Evolutionary conservation across 257 asterid genomes (phyloP).

Genomic region (Coffea canephora): DNA sequence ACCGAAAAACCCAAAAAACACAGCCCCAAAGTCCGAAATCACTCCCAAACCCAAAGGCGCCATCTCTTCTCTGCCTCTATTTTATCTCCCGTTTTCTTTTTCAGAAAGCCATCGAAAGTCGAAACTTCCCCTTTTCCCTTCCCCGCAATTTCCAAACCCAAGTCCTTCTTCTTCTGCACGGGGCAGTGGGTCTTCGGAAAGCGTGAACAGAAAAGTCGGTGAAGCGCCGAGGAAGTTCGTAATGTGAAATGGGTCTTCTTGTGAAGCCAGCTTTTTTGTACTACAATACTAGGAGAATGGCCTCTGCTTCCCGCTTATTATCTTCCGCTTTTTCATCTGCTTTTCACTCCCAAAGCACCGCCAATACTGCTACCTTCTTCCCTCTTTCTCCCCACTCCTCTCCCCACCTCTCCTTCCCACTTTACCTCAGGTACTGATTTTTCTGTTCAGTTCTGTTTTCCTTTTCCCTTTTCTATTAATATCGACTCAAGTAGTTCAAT

Average conservation of each 20-base stretch:
- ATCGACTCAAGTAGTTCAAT: too few relatives aligned
- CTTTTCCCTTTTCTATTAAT: too few relatives aligned
- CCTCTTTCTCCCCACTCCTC: conserved; percentile 5
- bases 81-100: too few relatives aligned
- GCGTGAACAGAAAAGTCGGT: neutral
- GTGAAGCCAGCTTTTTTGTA: conserved; percentile 21
- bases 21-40: too few relatives aligned
- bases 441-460: neutral
- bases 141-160: too few relatives aligned
- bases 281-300: conserved; percentile 12
- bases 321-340: conserved; percentile 23
- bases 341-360: conserved; percentile 11
- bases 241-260: conserved; percentile 7
- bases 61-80: too few relatives aligned
- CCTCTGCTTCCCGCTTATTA: conserved; percentile 23
- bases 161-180: too few relatives aligned
- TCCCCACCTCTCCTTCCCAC: conserved; percentile 6
- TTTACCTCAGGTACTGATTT: conserved; percentile 17
- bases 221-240: neutral
- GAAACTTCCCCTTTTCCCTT: too few relatives aligned
- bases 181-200: neutral
- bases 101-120: too few relatives aligned
- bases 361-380: neutral
- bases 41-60: too few relatives aligned
- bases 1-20: too few relatives aligned